phyloP scores from a whole-genome alignment of 805 yeast species.

The Priceomyces melissophilus region DNA sequence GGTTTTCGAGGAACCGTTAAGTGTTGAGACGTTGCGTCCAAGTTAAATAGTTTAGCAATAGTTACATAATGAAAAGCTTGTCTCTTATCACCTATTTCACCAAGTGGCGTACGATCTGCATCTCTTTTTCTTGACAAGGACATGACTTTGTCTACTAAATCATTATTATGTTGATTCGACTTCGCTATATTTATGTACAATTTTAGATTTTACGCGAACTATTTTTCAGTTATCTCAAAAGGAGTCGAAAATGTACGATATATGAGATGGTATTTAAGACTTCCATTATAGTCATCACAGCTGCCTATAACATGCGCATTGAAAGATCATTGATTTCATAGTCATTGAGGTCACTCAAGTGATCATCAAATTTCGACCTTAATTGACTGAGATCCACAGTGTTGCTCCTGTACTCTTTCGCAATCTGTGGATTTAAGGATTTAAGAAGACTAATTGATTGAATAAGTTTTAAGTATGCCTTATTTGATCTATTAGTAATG shows the following conservation, averaged over 20 bases:
- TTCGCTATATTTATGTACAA: constrained; percentile 2
- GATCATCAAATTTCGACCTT: constrained; percentile 17
- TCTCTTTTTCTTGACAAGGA: constrained; percentile 22
- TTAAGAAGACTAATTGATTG: constrained; percentile 30
- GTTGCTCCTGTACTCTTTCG: constrained; percentile 15
- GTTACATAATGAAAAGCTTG: constrained; percentile 11
- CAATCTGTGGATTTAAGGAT: constrained; percentile 19
- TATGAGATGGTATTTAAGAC: not conserved
- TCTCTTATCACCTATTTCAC: constrained; percentile 6
- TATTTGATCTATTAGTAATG: constrained; percentile 12
- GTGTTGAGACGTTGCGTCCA: constrained; percentile 14
- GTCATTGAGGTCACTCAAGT: constrained; percentile 9
- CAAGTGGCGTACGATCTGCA: not conserved
- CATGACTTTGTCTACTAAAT: constrained; percentile 9
- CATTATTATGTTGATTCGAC: not conserved
- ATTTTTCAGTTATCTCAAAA: not conserved
- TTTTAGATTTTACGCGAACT: not conserved
- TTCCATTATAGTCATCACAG: not conserved
- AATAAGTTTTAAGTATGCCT: constrained; percentile 18
- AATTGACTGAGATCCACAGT: constrained; percentile 12
- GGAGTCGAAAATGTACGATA: not conserved
- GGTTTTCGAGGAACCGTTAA: constrained; percentile 18
- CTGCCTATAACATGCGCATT: constrained; percentile 20
- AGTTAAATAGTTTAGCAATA: constrained; percentile 21
- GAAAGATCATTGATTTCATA: constrained; percentile 25